These are phyloP conservation scores for Phytophthora ramorum DNA, from an alignment of 352 stramenopile genomes.

Conservation along the genomic window DNA sequence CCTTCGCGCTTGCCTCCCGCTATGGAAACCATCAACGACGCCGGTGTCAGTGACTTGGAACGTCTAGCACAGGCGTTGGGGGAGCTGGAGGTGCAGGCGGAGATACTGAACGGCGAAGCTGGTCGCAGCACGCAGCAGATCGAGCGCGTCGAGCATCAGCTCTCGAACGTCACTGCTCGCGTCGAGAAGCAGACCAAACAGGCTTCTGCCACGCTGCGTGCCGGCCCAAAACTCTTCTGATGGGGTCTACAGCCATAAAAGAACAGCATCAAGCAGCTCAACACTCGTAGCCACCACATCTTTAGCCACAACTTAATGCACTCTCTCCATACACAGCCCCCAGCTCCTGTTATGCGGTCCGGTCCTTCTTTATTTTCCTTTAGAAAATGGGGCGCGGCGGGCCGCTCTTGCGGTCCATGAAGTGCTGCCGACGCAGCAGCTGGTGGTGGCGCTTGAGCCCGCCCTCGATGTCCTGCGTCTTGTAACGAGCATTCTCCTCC, in stretches of 20 bases:
- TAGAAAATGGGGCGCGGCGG: slow-evolving; percentile 54
- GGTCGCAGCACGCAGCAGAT: slow-evolving; percentile 78
- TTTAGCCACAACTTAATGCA: slow-evolving; percentile 8
- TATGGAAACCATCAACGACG: slow-evolving; percentile 24
- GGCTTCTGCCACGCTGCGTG: slow-evolving; percentile 49
- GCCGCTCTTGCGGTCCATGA: slow-evolving; percentile 81
- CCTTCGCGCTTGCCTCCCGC: slow-evolving; percentile 22
- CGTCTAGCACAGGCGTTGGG: slow-evolving; percentile 61
- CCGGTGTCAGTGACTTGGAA: slow-evolving; percentile 63
- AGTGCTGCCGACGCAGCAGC: slow-evolving; percentile 84
- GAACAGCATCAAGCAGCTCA: slow-evolving; percentile 4
- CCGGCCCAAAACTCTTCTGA: slow-evolving; percentile 53
- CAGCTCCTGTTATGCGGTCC: neutral
- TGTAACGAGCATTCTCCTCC: slow-evolving; percentile 72
- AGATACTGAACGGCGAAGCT: slow-evolving; percentile 68
- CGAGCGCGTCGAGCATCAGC: slow-evolving; percentile 69
- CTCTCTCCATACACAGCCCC: neutral
- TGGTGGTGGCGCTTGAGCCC: slow-evolving; percentile 80
- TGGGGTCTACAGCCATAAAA: slow-evolving; percentile 1
- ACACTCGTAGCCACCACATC: neutral
- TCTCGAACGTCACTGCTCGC: slow-evolving; percentile 69
- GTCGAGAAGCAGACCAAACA: slow-evolving; percentile 79
- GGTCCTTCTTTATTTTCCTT: slow-evolving; percentile 8
- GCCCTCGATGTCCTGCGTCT: slow-evolving; percentile 73
- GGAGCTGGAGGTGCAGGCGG: slow-evolving; percentile 78